Base-by-base conservation (phyloP, 305 asterid genomes). In the Fraxinus baroniana region DNA sequence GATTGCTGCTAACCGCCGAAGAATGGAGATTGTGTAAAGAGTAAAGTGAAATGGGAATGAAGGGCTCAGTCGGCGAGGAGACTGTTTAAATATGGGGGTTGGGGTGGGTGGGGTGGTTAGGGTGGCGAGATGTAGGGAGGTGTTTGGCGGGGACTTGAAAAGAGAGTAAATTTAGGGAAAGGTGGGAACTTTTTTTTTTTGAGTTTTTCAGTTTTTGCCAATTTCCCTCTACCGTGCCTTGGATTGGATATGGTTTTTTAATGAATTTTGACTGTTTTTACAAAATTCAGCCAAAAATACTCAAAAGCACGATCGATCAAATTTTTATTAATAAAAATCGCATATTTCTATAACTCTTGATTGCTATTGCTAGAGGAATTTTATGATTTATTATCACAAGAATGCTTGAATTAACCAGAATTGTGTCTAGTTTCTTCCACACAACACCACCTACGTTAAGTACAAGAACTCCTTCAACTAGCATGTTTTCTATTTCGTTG, bases 111-210 rank as follows among this genome's bases (percentile, higher is more conserved):
- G 64, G 28, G 5, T 46, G 80, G 49, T 77, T 55, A 41, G 80
- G 80, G 80, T n/a, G 85, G 80, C 55, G 81, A 6, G 7, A 79
- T 41, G 22, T 71, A 78, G 75, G 86, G 88, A 82, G 62, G 62
- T 83, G 87, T 80, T 87, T 87, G 90, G 88, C 90, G 90, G 81
- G 87, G 90, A 81, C 83, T 78, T 83, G 80, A 87, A 79, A 75
- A 75, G 60, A 32, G 36, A 46, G 68, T 55, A 64, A 57, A 76
- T 72, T 82, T 79, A 4, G 1, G 30, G 84, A 75, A 84, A 85
- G 41, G 7, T 72, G 76, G 76, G 76, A 72, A 72, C 76, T 33
- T 72, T 72, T 70, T 72, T 70, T 5, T 46, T 86, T 87, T 86
- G 85, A 85, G 80, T 85, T 85, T 87, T 87, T 66, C 81, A 82